Evolutionary conservation across 2,329 filamentous ascomycete genomes (phyloP).

Genomic region (Cladosporium halotolerans): DNA sequence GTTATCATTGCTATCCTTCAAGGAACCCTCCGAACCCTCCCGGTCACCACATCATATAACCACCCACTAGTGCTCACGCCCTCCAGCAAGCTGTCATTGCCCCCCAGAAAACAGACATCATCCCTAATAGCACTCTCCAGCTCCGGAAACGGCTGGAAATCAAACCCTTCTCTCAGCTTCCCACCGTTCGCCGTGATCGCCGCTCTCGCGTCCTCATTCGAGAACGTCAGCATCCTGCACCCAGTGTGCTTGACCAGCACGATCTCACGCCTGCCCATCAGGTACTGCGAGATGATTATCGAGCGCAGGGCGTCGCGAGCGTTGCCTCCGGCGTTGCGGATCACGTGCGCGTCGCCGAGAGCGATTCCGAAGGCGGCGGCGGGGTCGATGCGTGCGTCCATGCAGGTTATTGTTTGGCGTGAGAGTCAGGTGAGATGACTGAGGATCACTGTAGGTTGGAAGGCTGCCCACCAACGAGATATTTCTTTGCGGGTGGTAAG

Average conservation of each 20-base stretch:
- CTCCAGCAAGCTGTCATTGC: constrained; percentile 53
- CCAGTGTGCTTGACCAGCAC: constrained; percentile 68
- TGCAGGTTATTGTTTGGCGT: constrained; percentile 58
- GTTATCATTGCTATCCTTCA: constrained; percentile 16
- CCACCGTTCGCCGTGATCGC: constrained; percentile 51
- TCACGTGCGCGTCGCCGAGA: constrained; percentile 71
- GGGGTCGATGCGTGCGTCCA: constrained; percentile 70
- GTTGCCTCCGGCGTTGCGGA: constrained; percentile 54
- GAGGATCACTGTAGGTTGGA: constrained; percentile 4
- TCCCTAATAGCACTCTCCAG: constrained; percentile 58
- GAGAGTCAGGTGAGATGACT: not conserved
- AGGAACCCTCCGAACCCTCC: constrained; percentile 50
- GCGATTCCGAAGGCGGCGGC: constrained; percentile 62
- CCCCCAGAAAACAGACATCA: constrained; percentile 60
- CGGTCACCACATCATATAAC: constrained; percentile 72
- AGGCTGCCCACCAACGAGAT: constrained; percentile 51
- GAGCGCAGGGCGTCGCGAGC: constrained; percentile 65
- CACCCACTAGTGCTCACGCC: constrained; percentile 61
- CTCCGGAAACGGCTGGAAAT: constrained; percentile 62
- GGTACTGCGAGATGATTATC: constrained; percentile 71
- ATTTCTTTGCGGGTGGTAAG: constrained; percentile 62
- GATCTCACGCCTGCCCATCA: constrained; percentile 70
- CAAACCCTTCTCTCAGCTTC: constrained; percentile 18
- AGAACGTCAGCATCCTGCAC: constrained; percentile 67
- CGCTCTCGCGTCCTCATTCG: constrained; percentile 50